A percentile compares a stretch with the other conserved stretches of the same genome.
These are phyloP conservation scores for Musa beccarii DNA, from an alignment of 176 grass and related monocot species.

Conservation along the genomic window DNA sequence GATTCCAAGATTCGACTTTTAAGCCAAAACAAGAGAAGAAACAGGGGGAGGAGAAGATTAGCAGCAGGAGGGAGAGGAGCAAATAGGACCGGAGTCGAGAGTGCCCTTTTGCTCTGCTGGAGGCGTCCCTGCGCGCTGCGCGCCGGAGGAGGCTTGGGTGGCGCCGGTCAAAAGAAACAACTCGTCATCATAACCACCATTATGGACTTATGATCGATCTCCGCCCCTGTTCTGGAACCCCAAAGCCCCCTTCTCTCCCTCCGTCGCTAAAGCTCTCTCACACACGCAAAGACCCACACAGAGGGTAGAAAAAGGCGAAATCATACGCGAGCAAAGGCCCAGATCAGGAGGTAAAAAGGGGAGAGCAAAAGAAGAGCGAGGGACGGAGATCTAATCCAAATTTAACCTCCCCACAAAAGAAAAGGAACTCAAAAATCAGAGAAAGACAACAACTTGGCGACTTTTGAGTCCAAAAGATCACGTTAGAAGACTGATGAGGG, in stretches of 20 bases:
- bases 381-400: not conserved
- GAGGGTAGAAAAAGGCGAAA: constrained; percentile 5
- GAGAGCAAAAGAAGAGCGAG: not conserved
- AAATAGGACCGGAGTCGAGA: constrained; percentile 35
- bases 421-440: constrained; percentile 21
- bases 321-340: constrained; percentile 3
- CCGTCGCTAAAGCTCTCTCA: not conserved
- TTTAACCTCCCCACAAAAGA: constrained; percentile 8
- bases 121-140: constrained; percentile 15
- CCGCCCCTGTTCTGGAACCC: not conserved
- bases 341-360: constrained; percentile 7
- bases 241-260: not conserved
- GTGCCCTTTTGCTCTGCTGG: constrained; percentile 29
- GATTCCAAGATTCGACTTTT: constrained; percentile 5
- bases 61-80: not conserved
- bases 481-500: too few species aligned
- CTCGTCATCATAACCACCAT: constrained; percentile 15
- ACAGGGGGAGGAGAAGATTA: constrained; percentile 10
- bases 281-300: not conserved
- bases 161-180: constrained; percentile 21
- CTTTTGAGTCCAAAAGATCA: too few species aligned
- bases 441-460: not conserved
- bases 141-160: not conserved
- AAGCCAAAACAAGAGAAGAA: constrained; percentile 3
- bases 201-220: constrained; percentile 10